phyloP scores from a whole-genome alignment of 2,329 filamentous ascomycete genomes.

The Colletotrichum lupini region DNA sequence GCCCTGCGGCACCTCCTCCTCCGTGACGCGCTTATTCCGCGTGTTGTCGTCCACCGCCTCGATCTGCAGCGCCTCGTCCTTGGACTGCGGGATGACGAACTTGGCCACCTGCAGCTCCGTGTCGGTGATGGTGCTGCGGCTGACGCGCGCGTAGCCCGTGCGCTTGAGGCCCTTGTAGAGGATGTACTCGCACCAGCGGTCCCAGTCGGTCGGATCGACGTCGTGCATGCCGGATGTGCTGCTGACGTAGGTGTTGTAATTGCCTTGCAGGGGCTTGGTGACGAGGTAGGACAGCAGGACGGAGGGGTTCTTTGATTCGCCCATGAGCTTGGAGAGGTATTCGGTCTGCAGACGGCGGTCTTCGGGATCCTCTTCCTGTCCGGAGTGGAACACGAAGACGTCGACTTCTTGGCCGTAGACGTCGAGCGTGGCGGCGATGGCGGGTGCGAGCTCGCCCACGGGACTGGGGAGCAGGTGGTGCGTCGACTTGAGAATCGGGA shows the following conservation, averaged over 20 bases:
- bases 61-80: constrained; percentile 63
- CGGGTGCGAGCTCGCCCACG: constrained; percentile 93
- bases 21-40: constrained; percentile 69
- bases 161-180: constrained; percentile 90
- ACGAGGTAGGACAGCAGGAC: constrained; percentile 94
- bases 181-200: constrained; percentile 99
- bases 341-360: constrained; percentile 87
- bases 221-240: constrained; percentile 91
- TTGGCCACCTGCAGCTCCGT: constrained; percentile 98
- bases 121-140: constrained; percentile 91
- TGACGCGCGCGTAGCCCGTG: constrained; percentile 90
- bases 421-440: constrained; percentile 95
- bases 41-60: constrained; percentile 60
- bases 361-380: constrained; percentile 95
- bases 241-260: constrained; percentile 96
- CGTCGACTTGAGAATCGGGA: constrained; percentile 96
- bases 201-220: constrained; percentile 92
- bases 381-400: constrained; percentile 98
- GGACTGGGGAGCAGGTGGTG: constrained; percentile 95
- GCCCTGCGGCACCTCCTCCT: constrained; percentile 80
- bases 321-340: constrained; percentile 91
- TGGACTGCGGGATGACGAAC: constrained; percentile 82
- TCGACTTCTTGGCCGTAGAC: constrained; percentile 91
- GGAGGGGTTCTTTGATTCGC: constrained; percentile 79
- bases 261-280: constrained; percentile 88